Base-by-base conservation (phyloP, 768 basidiomycete genomes). In the Pulveroboletus sp. region DNA sequence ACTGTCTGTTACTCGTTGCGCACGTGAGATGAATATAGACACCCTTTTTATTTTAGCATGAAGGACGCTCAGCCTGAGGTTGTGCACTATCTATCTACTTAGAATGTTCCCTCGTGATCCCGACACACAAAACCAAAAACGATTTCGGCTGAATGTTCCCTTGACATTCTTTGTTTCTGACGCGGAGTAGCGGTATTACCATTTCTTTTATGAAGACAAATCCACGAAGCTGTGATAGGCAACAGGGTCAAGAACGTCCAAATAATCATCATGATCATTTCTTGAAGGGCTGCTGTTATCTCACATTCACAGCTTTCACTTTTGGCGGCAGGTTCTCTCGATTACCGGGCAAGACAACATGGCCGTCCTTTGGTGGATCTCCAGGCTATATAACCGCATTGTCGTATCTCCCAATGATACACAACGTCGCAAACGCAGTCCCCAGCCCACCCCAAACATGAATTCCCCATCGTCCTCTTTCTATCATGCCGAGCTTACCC, bases 401-500 rank as follows among this genome's bases (percentile, higher is more conserved):
- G n/a, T n/a, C n/a, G n/a, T n/a, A n/a, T 52, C 45, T 17, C 36
- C 51, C 39, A 43, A 47, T n/a, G 20, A 43, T 33, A 21, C 43
- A n/a, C 39, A 39, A 67, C 57, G 65, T 43, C 58, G 67, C 46
- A 48, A 50, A 48, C 51, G 32, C 50, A 44, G 44, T 41, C 49
- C n/a, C 23, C 47, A 29, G 37, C 5, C 1, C 17, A 31, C 49
- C 23, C 21, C 46, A 27, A 44, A 47, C 36, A 67, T 68, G 63
- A 3, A 37, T 24, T 55, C 58, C 8, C 35, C 55, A 11, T 21
- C 54, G 1, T 33, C 61, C 23, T 47, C 61, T 20, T 72, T 72
- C 58, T 63, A 60, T 56, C 59, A 70, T 47, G 61, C 69, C 47
- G 85, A 88, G 61, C 71, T 88, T 17, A 66, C 66, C 19, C 69